Base-by-base conservation (phyloP, 345 rosid species). In the Physaria fendleri region DNA sequence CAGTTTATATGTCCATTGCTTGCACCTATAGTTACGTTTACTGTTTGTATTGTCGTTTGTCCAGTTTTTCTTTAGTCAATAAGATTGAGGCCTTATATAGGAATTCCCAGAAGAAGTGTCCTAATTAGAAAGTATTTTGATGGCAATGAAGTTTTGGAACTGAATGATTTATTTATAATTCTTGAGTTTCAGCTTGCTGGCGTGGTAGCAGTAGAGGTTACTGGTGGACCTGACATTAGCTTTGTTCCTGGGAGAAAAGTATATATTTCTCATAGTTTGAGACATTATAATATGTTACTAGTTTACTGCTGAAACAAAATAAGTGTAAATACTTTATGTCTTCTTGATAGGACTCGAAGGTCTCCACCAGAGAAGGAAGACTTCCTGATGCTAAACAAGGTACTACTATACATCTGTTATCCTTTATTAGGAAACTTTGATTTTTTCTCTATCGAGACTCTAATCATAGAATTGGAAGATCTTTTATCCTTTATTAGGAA, bases 191-290 rank as follows among this genome's bases (percentile, higher is more conserved):
- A 87, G 98, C 87, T 91, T 74, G 95, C 95, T 0, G 96, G 96
- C 48, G 95, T 84, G 59, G 90, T 91, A 71, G 96, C 98, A 2
- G 90, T 88, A 21, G 98, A 91, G 77, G 78, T 91, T 54, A 85
- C 98, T 46, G 96, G 98, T 61, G 95, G 96, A 51, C 96, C 96
- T 29, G 72, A 85, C 27, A 50, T 91, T 42, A 79, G 78, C 45
- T 87, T 90, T 74, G 83, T 81, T 69, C 95, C 94, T 23, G 94
- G 97, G 30, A 79, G 95, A 81, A 83, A 77, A 83, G 97, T 80
- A 66, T 59, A 15, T 33, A 49, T 13, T 9, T 27, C 53, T 45
- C 17, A 16, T 6, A 29, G 35, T 2, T 32, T 46, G 10, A 32
- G 25, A 41, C 22, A 8, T 3, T 43, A 34, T 34, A 27, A 15